Base-by-base conservation (phyloP, 1,284 basidiomycete genomes). In the Ceratobasidium sp. region DNA sequence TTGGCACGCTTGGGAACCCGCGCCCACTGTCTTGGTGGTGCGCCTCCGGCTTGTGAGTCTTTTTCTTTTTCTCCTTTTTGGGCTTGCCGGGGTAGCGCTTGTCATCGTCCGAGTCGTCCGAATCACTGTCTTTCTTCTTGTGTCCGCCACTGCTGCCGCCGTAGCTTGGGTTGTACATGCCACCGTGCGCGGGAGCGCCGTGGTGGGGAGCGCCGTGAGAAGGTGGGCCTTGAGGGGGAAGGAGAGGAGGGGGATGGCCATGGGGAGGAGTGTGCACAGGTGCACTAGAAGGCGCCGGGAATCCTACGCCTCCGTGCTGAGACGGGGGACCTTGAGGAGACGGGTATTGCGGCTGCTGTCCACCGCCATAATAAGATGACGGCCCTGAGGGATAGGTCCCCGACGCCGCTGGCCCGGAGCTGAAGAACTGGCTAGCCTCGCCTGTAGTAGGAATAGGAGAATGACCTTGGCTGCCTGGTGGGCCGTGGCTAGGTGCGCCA, bases 11-110 rank as follows among this genome's bases (percentile, higher is more conserved):
- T 44, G 59, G 44, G 35, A 50, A 54, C 13, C 54, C 32, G 23
- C 54, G 50, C 38, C 26, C 18, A 35, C 28, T 55, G 28, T 55
- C 67, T 16, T 58, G 30, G 13, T 71, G 43, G 35, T 55, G 50
- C 21, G 35, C 23, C 35, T 38, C 35, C 4, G 35, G 35, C 9
- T 46, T 43, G 18, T 55, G 52, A 23, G 43, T 44, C 38, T 71
- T 71, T 32, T 71, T 59, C 52, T 71, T 71, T 52, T 32, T 71
- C 38, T 59, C 67, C 18, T 71, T 55, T 23, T 71, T 71, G 9
- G 52, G 44, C 13, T 54, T 54, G 43, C 55, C 54, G 18, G 35
- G 43, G 16, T 44, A 23, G 21, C 44, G 41, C 14, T 57, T 43
- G 9, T 30, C 21, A 32, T 44, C 55, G 26, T 44, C 67, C 14